Conservation (phyloP, 331 rosid species). For the Malus hybrid region DNA sequence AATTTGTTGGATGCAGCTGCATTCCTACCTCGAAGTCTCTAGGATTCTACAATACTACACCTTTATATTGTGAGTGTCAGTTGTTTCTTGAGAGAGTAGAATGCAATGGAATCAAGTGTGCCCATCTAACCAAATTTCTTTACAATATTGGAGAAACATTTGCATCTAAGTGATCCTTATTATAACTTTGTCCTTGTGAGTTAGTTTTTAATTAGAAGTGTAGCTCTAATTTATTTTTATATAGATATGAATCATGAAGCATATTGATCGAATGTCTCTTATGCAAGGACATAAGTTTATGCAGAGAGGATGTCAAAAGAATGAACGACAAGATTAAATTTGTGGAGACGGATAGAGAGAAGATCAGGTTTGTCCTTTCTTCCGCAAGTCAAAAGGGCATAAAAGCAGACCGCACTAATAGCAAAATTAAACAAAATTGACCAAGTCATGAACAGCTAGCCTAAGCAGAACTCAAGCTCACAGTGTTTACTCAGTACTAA, state of each 20-base stretch:
- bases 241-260: background rate
- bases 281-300: background rate
- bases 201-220: too few species aligned
- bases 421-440: slow-evolving; percentile 1
- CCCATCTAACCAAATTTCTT: too few species aligned
- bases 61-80: too few species aligned
- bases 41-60: too few species aligned
- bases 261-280: background rate
- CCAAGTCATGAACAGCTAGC: background rate
- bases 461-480: background rate
- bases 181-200: too few species aligned
- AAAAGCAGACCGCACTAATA: background rate
- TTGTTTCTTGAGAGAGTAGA: too few species aligned
- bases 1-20: too few species aligned
- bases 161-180: too few species aligned
- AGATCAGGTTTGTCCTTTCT: background rate
- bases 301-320: background rate
- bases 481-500: slow-evolving; percentile 4
- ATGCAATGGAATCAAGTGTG: too few species aligned
- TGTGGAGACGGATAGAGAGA: background rate
- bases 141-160: too few species aligned
- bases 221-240: too few species aligned
- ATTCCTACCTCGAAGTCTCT: too few species aligned
- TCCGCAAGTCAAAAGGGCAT: slow-evolving; percentile 8
- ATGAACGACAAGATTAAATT: background rate